phyloP scores from a whole-genome alignment of 176 grass and related monocot species.

The Olyra latifolia region DNA sequence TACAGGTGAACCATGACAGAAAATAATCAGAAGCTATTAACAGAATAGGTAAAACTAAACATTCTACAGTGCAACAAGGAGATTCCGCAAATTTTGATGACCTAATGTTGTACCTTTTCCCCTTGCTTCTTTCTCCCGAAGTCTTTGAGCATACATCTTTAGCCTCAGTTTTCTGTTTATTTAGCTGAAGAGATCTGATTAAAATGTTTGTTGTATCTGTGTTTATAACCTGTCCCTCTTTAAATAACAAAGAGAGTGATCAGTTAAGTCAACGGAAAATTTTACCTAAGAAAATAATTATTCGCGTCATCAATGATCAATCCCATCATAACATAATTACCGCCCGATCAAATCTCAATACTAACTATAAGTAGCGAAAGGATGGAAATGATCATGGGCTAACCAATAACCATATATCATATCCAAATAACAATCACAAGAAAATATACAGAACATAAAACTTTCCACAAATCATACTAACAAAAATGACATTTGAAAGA shows the following conservation, averaged over 20 bases:
- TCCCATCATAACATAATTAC: neutral
- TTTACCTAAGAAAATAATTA: no score
- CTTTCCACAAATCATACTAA: neutral
- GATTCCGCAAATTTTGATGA: neutral
- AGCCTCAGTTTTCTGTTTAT: conserved; percentile 56
- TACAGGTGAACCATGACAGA: neutral
- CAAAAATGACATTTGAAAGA: neutral
- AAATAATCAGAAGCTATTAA: neutral
- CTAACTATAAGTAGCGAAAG: neutral
- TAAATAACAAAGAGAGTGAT: no score
- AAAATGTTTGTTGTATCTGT: conserved; percentile 78
- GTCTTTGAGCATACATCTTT: conserved; percentile 47
- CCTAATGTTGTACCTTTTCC: conserved; percentile 48
- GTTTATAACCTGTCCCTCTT: conserved; percentile 73
- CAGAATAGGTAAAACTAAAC: neutral
- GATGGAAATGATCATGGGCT: neutral
- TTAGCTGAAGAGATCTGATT: conserved; percentile 77
- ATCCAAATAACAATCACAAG: neutral
- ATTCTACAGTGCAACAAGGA: neutral
- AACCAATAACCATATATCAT: neutral
- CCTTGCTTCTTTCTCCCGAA: conserved; percentile 33
- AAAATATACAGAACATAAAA: neutral
- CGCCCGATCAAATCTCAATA: neutral
- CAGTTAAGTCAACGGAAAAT: conserved; percentile 16
- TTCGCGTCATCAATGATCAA: neutral